Percentiles rank a stretch among this genome's conserved stretches.
These are phyloP conservation scores for Davidsoniella australis DNA, from an alignment of 2,329 filamentous ascomycete genomes.

Conservation along the genomic window DNA sequence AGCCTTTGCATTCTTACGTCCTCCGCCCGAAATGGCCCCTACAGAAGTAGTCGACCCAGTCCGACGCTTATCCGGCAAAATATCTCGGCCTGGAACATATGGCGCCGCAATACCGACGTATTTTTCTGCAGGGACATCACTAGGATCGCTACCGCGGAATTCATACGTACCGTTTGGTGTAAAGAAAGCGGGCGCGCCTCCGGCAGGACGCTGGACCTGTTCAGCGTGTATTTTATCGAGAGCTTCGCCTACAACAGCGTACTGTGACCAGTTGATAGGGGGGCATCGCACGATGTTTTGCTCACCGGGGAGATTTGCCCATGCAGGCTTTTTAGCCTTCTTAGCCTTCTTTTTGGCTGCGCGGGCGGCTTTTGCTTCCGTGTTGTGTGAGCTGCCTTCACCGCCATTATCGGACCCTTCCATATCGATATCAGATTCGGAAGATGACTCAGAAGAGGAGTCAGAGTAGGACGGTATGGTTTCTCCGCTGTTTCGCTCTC, in stretches of 20 bases:
- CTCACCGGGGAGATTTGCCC: constrained; percentile 52
- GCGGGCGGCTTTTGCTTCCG: not conserved
- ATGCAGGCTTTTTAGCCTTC: constrained; percentile 23
- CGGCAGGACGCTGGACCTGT: constrained; percentile 48
- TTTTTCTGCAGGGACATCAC: constrained; percentile 20
- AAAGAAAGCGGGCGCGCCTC: constrained; percentile 32
- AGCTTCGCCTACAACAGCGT: constrained; percentile 61
- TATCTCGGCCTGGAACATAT: constrained; percentile 36
- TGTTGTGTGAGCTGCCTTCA: constrained; percentile 13
- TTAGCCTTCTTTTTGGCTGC: constrained; percentile 12
- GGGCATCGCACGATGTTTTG: constrained; percentile 77
- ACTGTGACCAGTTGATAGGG: constrained; percentile 87
- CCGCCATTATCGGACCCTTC: constrained; percentile 12
- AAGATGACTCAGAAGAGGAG: constrained; percentile 17
- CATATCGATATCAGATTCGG: constrained; percentile 11
- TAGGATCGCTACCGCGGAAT: constrained; percentile 25
- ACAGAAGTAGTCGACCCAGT: constrained; percentile 11
- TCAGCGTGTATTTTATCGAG: constrained; percentile 74
- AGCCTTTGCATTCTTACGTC: constrained; percentile 4
- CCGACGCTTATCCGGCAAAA: constrained; percentile 22
- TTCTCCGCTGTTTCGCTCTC: constrained; percentile 7
- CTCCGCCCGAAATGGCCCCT: not conserved
- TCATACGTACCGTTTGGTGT: constrained; percentile 29
- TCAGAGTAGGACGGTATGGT: constrained; percentile 12
- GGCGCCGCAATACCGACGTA: constrained; percentile 38